These are phyloP conservation scores for Aspergillus persii DNA, from an alignment of 2,329 filamentous ascomycete genomes.

Conservation along the genomic window DNA sequence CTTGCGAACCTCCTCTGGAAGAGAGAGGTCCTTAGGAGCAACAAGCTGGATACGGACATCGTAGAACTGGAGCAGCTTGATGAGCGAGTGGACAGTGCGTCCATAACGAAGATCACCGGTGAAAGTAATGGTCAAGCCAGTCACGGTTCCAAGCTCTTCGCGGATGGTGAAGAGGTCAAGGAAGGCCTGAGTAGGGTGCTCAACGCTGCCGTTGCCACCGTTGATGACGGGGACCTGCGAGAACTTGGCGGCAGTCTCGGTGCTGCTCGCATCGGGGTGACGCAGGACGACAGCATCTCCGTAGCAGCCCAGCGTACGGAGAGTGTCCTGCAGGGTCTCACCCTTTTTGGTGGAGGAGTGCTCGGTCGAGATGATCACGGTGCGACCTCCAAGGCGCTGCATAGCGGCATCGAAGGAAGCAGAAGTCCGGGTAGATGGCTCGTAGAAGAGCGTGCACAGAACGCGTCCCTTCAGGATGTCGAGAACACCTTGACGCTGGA, in stretches of 20 bases:
- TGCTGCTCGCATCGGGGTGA: constrained; percentile 79
- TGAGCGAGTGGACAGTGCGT: constrained; percentile 89
- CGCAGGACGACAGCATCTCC: constrained; percentile 93
- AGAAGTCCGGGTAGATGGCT: constrained; percentile 93
- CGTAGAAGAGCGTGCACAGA: constrained; percentile 92
- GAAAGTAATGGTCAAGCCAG: constrained; percentile 94
- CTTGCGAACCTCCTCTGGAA: constrained; percentile 73
- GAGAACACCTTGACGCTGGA: constrained; percentile 86
- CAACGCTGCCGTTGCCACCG: constrained; percentile 89
- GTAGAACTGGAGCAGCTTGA: constrained; percentile 93
- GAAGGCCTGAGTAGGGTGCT: constrained; percentile 97
- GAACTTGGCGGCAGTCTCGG: constrained; percentile 79
- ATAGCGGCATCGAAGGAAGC: constrained; percentile 96
- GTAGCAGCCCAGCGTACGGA: constrained; percentile 92
- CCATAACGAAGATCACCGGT: constrained; percentile 90
- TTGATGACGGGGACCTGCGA: constrained; percentile 93
- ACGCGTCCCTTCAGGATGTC: constrained; percentile 83
- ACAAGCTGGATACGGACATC: constrained; percentile 92
- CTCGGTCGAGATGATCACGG: constrained; percentile 75
- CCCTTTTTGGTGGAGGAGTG: constrained; percentile 92
- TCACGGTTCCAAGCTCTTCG: constrained; percentile 93
- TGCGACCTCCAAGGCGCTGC: constrained; percentile 92
- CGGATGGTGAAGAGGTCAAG: constrained; percentile 97
- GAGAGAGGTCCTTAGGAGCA: constrained; percentile 71
- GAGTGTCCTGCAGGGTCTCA: constrained; percentile 87